Conservation (phyloP, 108 stramenopile genomes). For the Stephanodiscus triporus region DNA sequence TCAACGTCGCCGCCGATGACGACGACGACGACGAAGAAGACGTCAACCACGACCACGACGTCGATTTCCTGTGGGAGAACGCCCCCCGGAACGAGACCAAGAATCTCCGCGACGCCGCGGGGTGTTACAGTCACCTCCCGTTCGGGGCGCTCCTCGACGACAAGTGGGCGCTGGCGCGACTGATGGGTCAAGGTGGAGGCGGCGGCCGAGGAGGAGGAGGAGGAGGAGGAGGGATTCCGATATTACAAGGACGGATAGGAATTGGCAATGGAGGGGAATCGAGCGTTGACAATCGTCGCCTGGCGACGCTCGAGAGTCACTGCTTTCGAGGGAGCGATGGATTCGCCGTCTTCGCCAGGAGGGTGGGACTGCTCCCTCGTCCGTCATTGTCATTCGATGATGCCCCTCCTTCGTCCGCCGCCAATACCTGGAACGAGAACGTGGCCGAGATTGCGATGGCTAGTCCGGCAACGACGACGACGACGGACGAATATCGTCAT, state of each 20-base stretch:
- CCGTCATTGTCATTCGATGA: neutral
- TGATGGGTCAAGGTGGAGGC: conserved; percentile 34
- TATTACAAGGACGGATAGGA: neutral
- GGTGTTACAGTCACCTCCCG: conserved; percentile 77
- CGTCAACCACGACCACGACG: neutral
- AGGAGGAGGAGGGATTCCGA: neutral
- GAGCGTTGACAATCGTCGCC: conserved; percentile 19
- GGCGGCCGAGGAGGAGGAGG: conserved; percentile 3
- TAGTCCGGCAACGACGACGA: neutral
- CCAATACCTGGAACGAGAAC: neutral
- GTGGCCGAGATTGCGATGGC: too few relatives aligned
- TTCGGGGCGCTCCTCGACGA: conserved; percentile 78
- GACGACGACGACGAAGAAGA: too few relatives aligned
- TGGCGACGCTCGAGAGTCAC: conserved; percentile 65
- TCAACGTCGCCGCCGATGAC: too few relatives aligned
- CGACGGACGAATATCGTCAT: neutral
- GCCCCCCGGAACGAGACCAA: conserved; percentile 72
- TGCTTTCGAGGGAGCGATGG: conserved; percentile 68
- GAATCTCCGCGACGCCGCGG: conserved; percentile 51
- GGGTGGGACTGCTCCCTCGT: conserved; percentile 27
- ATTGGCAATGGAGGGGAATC: neutral
- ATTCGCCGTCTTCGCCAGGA: conserved; percentile 46
- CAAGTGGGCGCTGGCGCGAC: conserved; percentile 79
- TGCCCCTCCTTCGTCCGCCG: conserved; percentile 9
- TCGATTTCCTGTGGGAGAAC: conserved; percentile 82